Percentiles rank a stretch among this genome's conserved stretches.
These are phyloP conservation scores for Calonectria honghensis DNA, from an alignment of 2,329 filamentous ascomycete species.

Conservation along the genomic window DNA sequence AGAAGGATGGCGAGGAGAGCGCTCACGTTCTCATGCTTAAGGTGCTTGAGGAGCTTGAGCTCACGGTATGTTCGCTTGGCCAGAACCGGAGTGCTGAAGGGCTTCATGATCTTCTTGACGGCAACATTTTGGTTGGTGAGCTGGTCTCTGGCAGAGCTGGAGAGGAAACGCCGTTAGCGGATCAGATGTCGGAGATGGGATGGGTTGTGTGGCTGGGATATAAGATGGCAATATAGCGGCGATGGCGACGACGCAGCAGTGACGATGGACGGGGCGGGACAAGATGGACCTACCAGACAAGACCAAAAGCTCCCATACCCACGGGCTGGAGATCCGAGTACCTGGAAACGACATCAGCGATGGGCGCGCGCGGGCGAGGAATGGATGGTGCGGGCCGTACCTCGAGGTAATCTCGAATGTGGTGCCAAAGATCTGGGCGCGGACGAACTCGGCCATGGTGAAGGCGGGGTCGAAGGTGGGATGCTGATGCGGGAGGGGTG, in stretches of 20 bases:
- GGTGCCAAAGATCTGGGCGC: slow-evolving; percentile 99
- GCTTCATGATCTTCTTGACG: slow-evolving; percentile 99
- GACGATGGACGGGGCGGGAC: neutral
- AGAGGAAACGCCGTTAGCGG: slow-evolving; percentile 30
- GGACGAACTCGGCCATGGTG: slow-evolving; percentile 98
- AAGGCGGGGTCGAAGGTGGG: slow-evolving; percentile 48
- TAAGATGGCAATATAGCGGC: slow-evolving; percentile 1
- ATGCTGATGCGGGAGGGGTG: slow-evolving; percentile 27
- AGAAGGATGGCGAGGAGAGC: slow-evolving; percentile 20
- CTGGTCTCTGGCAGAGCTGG: slow-evolving; percentile 96
- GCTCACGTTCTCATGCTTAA: slow-evolving; percentile 94
- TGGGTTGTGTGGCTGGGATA: neutral
- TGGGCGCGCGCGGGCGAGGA: neutral
- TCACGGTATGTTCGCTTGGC: slow-evolving; percentile 99
- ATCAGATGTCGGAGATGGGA: slow-evolving; percentile 23
- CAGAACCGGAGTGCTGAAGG: slow-evolving; percentile 98
- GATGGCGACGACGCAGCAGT: slow-evolving; percentile 32
- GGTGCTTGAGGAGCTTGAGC: slow-evolving; percentile 96
- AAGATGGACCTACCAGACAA: slow-evolving; percentile 86
- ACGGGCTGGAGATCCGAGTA: slow-evolving; percentile 99
- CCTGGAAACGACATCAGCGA: slow-evolving; percentile 67
- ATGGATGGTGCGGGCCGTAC: slow-evolving; percentile 68
- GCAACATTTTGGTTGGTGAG: slow-evolving; percentile 97
- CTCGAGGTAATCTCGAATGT: slow-evolving; percentile 99
- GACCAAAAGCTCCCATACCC: slow-evolving; percentile 98